Base-by-base conservation (phyloP, 306 rosid genomes). In the Senna siamea region DNA sequence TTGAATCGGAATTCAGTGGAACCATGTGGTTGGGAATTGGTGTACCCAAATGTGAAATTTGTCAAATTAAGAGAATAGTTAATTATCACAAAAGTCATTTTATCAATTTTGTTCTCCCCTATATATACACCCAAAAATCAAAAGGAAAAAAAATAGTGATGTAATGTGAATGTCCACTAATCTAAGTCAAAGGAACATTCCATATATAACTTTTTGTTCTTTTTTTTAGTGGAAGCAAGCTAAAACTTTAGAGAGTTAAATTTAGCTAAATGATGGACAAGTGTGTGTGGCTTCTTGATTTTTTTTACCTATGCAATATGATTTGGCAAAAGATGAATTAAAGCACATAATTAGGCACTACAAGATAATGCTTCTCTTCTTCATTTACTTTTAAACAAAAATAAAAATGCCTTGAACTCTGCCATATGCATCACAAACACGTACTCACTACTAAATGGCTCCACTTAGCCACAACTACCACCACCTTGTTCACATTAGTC, bases 11-110 rank as follows among this genome's bases (percentile, higher is more conserved):
- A 11, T 17, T 18, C 35, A 43, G 54, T 43, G 40, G 53, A 22
- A 19, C 13, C 28, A 8, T 7, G 13, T 19, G 58, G 30, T 22
- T 54, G 14, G 13, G 15, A 65, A 43, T n/a, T n/a, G 70, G 51
- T 43, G 18, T 20, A 7, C 13, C 34, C 70, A 65, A 23, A 48
- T 20, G 69, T 64, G 69, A 52, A 52, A 11, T 52, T 44, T 47
- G 26, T 19, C 30, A 26, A 26, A n/a, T n/a, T n/a, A n/a, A 26
- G 30, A 26, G 30, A 26, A 26, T 26, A 26, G 3, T 26, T 26
- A 26, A 14, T 57, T 5, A 4, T 57, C 41, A 28, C 19, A 28
- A n/a, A 37, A 12, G 52, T 41, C 52, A 12, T 8, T 18, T 40
- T 40, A 34, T 64, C 47, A 64, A 3, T 4, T 41, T 38, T 18